Base-by-base conservation (phyloP, 352 stramenopile species). In the Blastocystis sp. region DNA sequence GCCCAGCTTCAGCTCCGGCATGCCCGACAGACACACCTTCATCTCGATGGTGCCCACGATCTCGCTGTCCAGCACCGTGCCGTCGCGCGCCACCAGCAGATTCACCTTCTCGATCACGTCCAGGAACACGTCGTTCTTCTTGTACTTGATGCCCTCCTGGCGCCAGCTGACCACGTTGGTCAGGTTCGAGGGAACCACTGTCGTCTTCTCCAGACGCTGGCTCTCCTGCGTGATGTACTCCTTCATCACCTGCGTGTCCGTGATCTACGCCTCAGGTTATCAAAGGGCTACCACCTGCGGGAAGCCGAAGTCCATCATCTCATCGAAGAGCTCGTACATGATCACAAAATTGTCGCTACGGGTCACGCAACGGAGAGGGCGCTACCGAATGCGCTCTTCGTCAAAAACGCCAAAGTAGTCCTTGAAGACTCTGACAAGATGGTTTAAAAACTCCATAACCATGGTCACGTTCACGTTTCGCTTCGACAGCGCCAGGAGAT, bases 121-220 rank as follows among this genome's bases (percentile, higher is more conserved):
- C 89, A 99, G 91, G 89, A 99, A 99, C 70, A 99, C 98, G 91
- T 99, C 97, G 92, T 99, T 99, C 93, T 99, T 99, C 89, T 97
- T 95, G 91, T 99, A 95, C 90, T 98, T 98, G 90, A 99, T 99
- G 40, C 97, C 97, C 90, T 99, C 97, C 43, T 94, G 95, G 71
- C 97, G 92, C 97, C 97, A 99, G 11, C 93, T 98, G 1, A 99
- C 96, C n/a, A 96, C 96, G 91, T 99, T 99, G 40, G 88, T 90
- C 21, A 90, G 78, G 14, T 80, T 68, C 24, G 28, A 65, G 21
- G 88, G 81, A 2, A 88, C 69, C 45, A 77, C 68, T 21, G 81
- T 90, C 88, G 93, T 90, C 84, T 93, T 92, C 3, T 97, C 93
- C 92, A 98, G 93, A 54, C 95, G 92, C 90, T 98, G 97, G 19